Conservation (phyloP, 192 early-diverging fungal species). For the Coemansia sp. region DNA sequence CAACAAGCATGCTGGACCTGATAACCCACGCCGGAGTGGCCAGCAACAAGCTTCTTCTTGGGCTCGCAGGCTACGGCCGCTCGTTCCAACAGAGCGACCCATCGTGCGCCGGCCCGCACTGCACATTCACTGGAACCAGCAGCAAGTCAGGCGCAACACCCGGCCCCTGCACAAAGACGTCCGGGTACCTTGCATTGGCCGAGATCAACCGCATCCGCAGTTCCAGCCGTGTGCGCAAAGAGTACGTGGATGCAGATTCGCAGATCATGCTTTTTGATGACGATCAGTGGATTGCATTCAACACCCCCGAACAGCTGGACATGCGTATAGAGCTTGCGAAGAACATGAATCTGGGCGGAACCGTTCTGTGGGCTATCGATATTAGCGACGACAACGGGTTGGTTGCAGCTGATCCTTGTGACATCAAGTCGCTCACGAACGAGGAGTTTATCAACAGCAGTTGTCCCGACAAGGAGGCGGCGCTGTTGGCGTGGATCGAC, state of each 20-base stretch:
- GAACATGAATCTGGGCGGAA: constrained; percentile 1
- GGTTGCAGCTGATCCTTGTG: neutral
- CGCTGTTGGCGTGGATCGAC: neutral
- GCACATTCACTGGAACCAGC: constrained; percentile 10
- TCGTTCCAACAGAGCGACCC: constrained; percentile 10
- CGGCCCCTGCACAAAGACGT: constrained; percentile 10
- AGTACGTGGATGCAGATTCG: neutral
- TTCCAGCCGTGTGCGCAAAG: neutral
- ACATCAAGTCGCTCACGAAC: neutral
- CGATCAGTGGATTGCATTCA: constrained; percentile 21
- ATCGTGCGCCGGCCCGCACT: neutral
- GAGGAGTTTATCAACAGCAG: neutral
- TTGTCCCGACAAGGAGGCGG: constrained; percentile 4
- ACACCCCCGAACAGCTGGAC: constrained; percentile 1
- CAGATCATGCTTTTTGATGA: constrained; percentile 16
- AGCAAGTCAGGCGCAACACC: neutral
- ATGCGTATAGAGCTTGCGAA: neutral
- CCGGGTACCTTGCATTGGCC: neutral
- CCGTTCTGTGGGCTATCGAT: neutral
- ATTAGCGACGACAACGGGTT: neutral
- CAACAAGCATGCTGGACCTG: constrained; percentile 11
- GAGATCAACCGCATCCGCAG: constrained; percentile 9
- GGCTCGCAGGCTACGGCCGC: constrained; percentile 18
- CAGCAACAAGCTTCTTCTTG: constrained; percentile 26
- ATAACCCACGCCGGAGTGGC: constrained; percentile 28